Evolutionary conservation across 2,329 filamentous ascomycete genomes (phyloP), one percentile per base, ranked within the genome.

Genomic region (Fusarium bactridioides): DNA sequence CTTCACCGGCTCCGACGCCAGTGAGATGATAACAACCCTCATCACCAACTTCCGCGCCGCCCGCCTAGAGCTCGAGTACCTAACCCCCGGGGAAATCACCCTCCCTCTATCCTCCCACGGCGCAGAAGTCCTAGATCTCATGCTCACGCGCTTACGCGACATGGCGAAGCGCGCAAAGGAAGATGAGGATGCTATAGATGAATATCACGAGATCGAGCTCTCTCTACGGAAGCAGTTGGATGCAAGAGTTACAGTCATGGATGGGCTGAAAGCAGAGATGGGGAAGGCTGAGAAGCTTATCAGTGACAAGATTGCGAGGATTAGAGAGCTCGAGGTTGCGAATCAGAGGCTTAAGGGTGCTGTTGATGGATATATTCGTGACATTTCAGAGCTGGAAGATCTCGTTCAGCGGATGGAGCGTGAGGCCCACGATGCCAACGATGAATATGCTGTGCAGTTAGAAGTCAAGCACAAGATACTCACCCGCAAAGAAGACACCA

Each of bases 1-100:
- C 10, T 91, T 91, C 71, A 76, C 81, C 0, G 85, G 86, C 2
- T 68, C 73, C 11, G 85, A 88, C 66, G 83, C 85, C 0, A 61
- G 79, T n/a, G 84, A 86, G n/a, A 84, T 87, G 63, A 76, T 91
- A 12, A 68, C 81, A 4, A 82, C 85, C 0, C 83, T 91, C 18
- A 78, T 83, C 0, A 69, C 81, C 4, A 83, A 85, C 4, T 87
- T 91, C 79, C 86, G 89, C 25, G 79, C 85, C 4, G 89, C 89
- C 3, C 85, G 89, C 3, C 80, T 91, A 0, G 89, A 91, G 72
- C 84, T 91, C 5, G 89, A 91, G 77, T 90, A 90, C 74, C 83
- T 91, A 25, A 87, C 85, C 0, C 89, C 89, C 0, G 89, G 89
- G 10, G 89, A 91, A 76, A 81, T 86, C n/a, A 75, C 83, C 0